These are phyloP conservation scores for Paecilomyces niveus DNA, from an alignment of 2,329 filamentous ascomycete genomes.

Conservation along the genomic window DNA sequence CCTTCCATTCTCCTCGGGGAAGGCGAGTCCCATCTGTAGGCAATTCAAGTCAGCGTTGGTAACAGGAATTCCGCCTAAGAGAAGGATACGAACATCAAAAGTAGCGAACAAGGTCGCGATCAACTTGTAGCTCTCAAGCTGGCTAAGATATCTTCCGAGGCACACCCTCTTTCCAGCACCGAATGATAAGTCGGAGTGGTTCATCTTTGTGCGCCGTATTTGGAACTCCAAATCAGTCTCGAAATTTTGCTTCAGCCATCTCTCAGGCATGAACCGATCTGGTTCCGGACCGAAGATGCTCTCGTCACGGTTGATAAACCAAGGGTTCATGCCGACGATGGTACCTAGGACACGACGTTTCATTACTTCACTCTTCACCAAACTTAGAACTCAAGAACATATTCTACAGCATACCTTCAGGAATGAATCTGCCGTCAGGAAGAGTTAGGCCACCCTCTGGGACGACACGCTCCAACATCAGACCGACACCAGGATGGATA, in stretches of 20 bases:
- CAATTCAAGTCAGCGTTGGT: background rate
- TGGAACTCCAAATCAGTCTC: background rate
- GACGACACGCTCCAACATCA: conserved; percentile 9
- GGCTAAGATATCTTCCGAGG: background rate
- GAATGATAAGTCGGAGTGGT: background rate
- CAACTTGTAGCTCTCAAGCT: conserved; percentile 4
- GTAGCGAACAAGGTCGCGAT: background rate
- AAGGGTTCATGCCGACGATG: conserved; percentile 19
- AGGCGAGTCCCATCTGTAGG: conserved; percentile 26
- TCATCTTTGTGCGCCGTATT: conserved; percentile 1
- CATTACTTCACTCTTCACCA: background rate
- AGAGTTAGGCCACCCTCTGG: conserved; percentile 6
- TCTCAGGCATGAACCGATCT: conserved; percentile 14
- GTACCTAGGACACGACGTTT: conserved; percentile 7
- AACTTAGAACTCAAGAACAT: background rate
- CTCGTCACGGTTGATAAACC: conserved; percentile 15
- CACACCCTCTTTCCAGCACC: background rate
- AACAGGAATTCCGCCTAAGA: background rate
- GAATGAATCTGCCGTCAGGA: conserved; percentile 8
- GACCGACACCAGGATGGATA: conserved; percentile 7
- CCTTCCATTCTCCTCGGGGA: conserved; percentile 30
- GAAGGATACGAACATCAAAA: background rate
- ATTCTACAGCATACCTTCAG: background rate
- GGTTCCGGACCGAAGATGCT: conserved; percentile 15
- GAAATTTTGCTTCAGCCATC: conserved; percentile 12